Conservation (phyloP, 768 basidiomycete species). For the Leccinum broughii region DNA sequence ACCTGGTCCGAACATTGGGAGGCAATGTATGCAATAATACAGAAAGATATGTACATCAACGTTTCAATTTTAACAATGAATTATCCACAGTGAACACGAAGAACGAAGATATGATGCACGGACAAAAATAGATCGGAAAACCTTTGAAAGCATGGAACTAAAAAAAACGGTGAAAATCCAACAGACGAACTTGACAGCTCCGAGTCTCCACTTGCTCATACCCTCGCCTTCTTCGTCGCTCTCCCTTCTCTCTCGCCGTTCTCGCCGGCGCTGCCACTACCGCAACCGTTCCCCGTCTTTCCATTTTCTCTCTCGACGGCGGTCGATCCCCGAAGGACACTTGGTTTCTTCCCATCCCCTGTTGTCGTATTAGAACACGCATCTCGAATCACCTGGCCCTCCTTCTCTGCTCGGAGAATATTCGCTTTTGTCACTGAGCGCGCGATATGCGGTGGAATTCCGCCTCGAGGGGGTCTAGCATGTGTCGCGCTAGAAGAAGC, state of each 20-base stretch:
- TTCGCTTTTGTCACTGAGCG: conserved; percentile 32
- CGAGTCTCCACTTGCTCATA: conserved; percentile 4
- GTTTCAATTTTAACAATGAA: not conserved
- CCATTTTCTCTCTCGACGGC: conserved; percentile 2
- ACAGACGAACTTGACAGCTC: not conserved
- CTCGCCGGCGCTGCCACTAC: conserved; percentile 56
- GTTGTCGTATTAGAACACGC: conserved; percentile 5
- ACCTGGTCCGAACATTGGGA: too few relatives aligned
- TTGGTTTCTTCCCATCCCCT: conserved; percentile 23
- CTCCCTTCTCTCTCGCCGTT: conserved; percentile 60
- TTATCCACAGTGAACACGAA: conserved; percentile 5
- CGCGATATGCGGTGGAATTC: conserved; percentile 33
- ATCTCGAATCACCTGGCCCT: conserved; percentile 22
- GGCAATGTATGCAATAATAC: too few relatives aligned
- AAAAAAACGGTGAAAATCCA: not conserved
- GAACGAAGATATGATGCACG: conserved; percentile 14
- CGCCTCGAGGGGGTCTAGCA: conserved; percentile 28
- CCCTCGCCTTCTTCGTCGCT: conserved; percentile 16
- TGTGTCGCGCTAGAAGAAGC: conserved; percentile 4
- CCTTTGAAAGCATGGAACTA: conserved; percentile 11
- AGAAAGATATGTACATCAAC: conserved; percentile 1
- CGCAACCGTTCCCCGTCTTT: not conserved
- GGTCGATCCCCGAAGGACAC: conserved; percentile 22
- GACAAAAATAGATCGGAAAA: not conserved
- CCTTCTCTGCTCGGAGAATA: conserved; percentile 26